Percentiles rank a stretch among this genome's conserved stretches.
These are phyloP conservation scores for Parachaetomium inaequale DNA, from an alignment of 495 filamentous ascomycete genomes.

Conservation along the genomic window DNA sequence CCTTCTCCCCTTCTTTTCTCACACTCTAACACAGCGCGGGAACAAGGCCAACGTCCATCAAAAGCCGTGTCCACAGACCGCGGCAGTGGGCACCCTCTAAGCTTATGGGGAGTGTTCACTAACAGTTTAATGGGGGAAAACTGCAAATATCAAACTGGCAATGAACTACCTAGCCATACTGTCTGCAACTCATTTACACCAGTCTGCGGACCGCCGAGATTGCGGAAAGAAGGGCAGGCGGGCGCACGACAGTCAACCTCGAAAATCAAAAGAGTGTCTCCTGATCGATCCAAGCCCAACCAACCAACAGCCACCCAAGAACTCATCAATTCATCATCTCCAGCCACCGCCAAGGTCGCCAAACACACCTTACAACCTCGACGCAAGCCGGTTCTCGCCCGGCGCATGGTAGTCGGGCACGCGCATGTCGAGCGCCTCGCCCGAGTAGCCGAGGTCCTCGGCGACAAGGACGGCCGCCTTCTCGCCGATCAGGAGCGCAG, in stretches of 20 bases:
- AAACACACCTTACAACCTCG: conserved; percentile 5
- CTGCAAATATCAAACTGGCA: background rate
- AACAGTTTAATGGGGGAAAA: background rate
- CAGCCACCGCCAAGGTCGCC: background rate
- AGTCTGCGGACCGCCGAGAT: background rate
- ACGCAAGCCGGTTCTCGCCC: conserved; percentile 42
- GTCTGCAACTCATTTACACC: background rate
- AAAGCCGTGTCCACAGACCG: too few relatives aligned
- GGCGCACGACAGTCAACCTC: background rate
- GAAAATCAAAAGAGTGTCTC: background rate
- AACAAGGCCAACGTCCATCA: too few relatives aligned
- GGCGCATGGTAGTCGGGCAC: conserved; percentile 61
- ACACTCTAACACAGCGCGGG: too few relatives aligned
- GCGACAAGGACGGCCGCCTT: conserved; percentile 70
- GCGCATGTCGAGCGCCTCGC: conserved; percentile 71
- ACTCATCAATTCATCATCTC: background rate
- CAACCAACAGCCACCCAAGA: background rate
- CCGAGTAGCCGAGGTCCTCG: conserved; percentile 73
- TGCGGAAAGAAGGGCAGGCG: background rate
- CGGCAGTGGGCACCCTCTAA: background rate
- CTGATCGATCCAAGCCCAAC: background rate
- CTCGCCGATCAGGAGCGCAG: conserved; percentile 78
- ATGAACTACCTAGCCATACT: background rate
- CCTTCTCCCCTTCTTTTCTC: too few relatives aligned
- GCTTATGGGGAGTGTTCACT: background rate